These are phyloP conservation scores for Entomophthora muscae DNA, from an alignment of 371 early-diverging fungal genomes.

Conservation along the genomic window DNA sequence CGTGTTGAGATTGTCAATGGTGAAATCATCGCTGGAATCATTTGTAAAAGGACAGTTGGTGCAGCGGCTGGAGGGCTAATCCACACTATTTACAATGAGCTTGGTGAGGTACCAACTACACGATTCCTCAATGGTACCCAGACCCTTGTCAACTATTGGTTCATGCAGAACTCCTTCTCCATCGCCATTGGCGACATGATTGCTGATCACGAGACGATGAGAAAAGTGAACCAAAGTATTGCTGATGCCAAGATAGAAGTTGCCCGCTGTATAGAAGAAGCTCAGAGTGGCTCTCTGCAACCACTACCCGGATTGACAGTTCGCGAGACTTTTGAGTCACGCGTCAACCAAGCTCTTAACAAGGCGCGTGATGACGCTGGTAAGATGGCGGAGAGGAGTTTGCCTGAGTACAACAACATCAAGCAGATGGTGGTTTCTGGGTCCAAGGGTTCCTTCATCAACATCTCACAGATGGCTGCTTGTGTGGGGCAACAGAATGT, in stretches of 20 bases:
- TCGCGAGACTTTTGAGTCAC: constrained; percentile 90
- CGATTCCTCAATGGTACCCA: constrained; percentile 92
- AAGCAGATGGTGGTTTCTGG: constrained; percentile 98
- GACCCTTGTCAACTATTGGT: constrained; percentile 91
- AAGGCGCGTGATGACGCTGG: constrained; percentile 95
- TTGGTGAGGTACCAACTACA: constrained; percentile 74
- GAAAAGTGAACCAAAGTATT: constrained; percentile 69
- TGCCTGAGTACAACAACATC: constrained; percentile 92
- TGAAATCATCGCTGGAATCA: constrained; percentile 81
- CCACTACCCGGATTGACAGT: constrained; percentile 95
- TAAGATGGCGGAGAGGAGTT: constrained; percentile 68
- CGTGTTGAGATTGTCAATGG: constrained; percentile 91
- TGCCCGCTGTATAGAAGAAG: constrained; percentile 63
- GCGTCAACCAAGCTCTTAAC: constrained; percentile 83
- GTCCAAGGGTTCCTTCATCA: constrained; percentile 97
- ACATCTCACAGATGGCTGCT: constrained; percentile 98
- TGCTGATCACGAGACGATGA: constrained; percentile 79
- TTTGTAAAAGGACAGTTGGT: constrained; percentile 97
- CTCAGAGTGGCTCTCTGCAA: constrained; percentile 76
- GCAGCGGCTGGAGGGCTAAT: constrained; percentile 83
- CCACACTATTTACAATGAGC: constrained; percentile 94
- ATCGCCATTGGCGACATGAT: constrained; percentile 99
- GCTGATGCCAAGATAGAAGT: constrained; percentile 72
- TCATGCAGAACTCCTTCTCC: constrained; percentile 88
- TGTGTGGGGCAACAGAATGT: constrained; percentile 99